phyloP scores from a whole-genome alignment of 2,329 filamentous ascomycete species.

The Sclerotinia spermophila region DNA sequence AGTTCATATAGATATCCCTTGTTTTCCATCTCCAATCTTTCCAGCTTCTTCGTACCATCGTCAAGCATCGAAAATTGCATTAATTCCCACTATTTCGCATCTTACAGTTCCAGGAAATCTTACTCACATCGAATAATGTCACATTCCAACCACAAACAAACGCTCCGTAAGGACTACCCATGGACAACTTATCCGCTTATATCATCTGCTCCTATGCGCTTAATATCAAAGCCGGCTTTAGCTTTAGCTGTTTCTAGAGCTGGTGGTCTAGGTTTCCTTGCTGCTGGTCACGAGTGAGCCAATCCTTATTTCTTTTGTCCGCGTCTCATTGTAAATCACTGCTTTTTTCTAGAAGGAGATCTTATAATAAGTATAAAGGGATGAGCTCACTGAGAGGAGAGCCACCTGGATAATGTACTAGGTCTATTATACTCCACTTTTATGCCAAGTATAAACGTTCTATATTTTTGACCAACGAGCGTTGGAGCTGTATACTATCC shows the following conservation, averaged over 20 bases:
- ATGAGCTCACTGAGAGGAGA: not conserved
- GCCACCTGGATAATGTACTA: not conserved
- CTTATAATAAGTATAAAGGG: not conserved
- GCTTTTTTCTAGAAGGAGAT: not conserved
- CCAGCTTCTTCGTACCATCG: not conserved
- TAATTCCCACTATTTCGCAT: not conserved
- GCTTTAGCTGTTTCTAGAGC: slow-evolving; percentile 57
- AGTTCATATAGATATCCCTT: not conserved
- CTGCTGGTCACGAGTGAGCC: slow-evolving; percentile 37
- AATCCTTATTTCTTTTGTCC: not conserved
- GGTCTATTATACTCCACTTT: not conserved
- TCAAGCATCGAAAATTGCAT: not conserved
- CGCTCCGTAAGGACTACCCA: slow-evolving; percentile 19
- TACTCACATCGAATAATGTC: slow-evolving; percentile 10
- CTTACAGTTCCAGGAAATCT: not conserved
- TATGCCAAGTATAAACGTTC: not conserved
- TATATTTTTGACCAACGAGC: not conserved
- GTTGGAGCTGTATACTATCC: not conserved
- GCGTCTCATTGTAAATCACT: not conserved
- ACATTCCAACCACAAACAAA: slow-evolving; percentile 10
- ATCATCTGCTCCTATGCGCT: slow-evolving; percentile 64
- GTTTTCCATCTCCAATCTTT: not conserved
- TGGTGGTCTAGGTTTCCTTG: slow-evolving; percentile 49
- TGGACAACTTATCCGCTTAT: slow-evolving; percentile 42
- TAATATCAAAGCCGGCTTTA: slow-evolving; percentile 53